phyloP scores from a whole-genome alignment of 345 rosid genomes.

The Murraya koenigii region DNA sequence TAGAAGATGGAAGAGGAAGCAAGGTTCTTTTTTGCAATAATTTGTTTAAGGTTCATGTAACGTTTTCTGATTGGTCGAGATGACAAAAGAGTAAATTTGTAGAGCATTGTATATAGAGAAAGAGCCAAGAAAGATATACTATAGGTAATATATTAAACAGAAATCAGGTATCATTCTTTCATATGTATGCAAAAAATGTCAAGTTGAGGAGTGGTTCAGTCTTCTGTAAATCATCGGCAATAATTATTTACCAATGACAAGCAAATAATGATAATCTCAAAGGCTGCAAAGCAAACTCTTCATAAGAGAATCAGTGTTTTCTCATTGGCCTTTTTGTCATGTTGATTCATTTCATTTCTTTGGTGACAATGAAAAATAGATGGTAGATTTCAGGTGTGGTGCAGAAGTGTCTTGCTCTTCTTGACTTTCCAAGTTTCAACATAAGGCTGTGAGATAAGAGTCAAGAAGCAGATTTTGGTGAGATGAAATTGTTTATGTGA shows the following conservation, averaged over 20 bases:
- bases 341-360: conserved; percentile 7
- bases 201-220: conserved; percentile 8
- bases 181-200: conserved; percentile 26
- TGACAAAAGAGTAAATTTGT: conserved; percentile 5
- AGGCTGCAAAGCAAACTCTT: not conserved
- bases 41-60: conserved; percentile 14
- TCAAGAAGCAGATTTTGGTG: not conserved
- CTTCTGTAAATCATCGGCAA: conserved; percentile 33
- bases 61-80: conserved; percentile 17
- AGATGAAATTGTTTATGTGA: not conserved
- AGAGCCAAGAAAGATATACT: conserved; percentile 14
- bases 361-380: not conserved
- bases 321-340: not conserved
- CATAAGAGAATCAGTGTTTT: not conserved
- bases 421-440: not conserved
- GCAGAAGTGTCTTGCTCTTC: not conserved
- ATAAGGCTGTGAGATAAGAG: not conserved
- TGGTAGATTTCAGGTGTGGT: not conserved
- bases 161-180: conserved; percentile 31
- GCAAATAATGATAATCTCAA: conserved; percentile 22
- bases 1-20: conserved; percentile 1
- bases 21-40: conserved; percentile 20
- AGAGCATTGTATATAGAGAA: conserved; percentile 35
- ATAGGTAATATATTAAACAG: conserved; percentile 17
- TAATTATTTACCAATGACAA: conserved; percentile 18